These are phyloP conservation scores for Pseudogymnoascus sp. DNA, from an alignment of 2,329 filamentous ascomycete genomes.

Conservation along the genomic window DNA sequence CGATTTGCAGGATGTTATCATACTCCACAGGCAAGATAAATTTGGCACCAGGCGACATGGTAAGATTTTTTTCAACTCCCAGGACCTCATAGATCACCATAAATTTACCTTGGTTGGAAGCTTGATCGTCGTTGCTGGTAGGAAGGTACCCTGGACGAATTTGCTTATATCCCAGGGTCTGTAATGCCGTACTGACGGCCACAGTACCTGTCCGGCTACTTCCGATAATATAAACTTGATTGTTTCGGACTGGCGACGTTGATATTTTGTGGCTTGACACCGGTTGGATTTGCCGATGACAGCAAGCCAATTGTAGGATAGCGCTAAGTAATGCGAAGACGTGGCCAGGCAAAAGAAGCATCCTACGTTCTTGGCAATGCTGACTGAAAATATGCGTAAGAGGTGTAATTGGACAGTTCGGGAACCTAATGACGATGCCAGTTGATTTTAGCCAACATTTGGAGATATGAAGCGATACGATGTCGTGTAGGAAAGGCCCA, in stretches of 20 bases:
- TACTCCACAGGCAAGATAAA: neutral
- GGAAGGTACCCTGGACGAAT: neutral
- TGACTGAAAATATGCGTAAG: neutral
- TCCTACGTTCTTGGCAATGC: neutral
- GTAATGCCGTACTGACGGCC: neutral
- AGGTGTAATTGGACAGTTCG: too few species aligned
- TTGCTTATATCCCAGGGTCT: neutral
- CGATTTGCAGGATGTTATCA: neutral
- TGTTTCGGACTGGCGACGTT: neutral
- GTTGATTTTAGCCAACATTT: neutral
- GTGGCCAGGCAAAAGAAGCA: neutral
- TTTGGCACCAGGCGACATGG: neutral
- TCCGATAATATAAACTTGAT: neutral
- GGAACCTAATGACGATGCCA: neutral
- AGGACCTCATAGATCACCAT: neutral
- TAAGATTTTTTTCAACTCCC: neutral
- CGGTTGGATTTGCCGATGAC: neutral
- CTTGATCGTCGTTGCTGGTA: neutral
- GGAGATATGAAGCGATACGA: neutral
- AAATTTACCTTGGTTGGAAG: neutral
- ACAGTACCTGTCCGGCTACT: neutral
- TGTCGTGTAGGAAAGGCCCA: too few species aligned
- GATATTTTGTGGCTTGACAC: neutral
- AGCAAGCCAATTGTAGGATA: neutral
- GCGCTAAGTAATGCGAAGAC: neutral